Percentiles rank a stretch among this genome's conserved stretches.
These are phyloP conservation scores for Linanthus parryae DNA, from an alignment of 148 eudicot species.

Conservation along the genomic window DNA sequence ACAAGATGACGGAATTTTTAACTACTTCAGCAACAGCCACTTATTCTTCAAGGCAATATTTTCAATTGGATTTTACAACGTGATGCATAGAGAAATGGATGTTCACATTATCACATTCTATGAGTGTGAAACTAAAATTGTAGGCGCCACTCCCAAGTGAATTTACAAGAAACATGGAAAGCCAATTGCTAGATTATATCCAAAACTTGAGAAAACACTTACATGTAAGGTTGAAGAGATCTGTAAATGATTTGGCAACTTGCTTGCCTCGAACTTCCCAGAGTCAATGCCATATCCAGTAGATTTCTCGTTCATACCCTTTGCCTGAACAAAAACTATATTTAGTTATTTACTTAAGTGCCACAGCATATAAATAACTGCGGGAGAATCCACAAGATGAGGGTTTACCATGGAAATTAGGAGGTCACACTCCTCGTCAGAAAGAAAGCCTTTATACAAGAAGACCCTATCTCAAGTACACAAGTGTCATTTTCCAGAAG, in stretches of 20 bases:
- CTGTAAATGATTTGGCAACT: conserved; percentile 20
- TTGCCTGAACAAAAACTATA: conserved; percentile 30
- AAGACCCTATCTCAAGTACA: conserved; percentile 55
- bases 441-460: conserved; percentile 58
- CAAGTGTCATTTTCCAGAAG: too few relatives aligned
- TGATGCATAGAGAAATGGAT: neutral
- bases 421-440: conserved; percentile 74
- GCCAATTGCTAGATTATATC: too few relatives aligned
- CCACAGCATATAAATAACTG: conserved; percentile 4
- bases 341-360: conserved; percentile 1
- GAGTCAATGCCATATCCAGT: conserved; percentile 11
- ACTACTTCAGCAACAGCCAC: too few relatives aligned
- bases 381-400: conserved; percentile 7
- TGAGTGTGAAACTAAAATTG: conserved; percentile 8
- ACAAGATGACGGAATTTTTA: neutral
- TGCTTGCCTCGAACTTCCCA: conserved; percentile 14
- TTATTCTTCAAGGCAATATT: too few relatives aligned
- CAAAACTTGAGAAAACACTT: too few relatives aligned
- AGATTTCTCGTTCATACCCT: conserved; percentile 20
- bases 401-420: conserved; percentile 59
- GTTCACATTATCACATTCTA: neutral
- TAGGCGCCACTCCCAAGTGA: too few relatives aligned
- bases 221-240: conserved; percentile 29
- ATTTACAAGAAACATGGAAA: too few relatives aligned
- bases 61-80: neutral